Evolutionary conservation across 2,329 filamentous ascomycete species (phyloP), one percentile per base, ranked within the genome.

Genomic region (Aspergillus proliferans): DNA sequence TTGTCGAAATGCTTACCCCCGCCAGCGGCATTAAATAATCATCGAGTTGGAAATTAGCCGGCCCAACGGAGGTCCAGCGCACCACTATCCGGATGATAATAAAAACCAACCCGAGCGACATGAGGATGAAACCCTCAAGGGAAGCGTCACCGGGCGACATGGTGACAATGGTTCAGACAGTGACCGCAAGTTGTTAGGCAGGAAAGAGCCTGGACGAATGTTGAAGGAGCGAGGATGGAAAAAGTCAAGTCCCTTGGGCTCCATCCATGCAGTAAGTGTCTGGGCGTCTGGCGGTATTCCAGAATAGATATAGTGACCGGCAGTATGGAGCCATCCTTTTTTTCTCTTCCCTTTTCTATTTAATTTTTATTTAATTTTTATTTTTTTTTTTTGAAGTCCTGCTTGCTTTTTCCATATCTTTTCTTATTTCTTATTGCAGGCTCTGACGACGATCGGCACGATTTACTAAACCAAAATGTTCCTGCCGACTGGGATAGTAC

Each of bases 21-120:
- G 73, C 77, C 8, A 78, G n/a, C 38, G 75, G 64, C 61, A 81
- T 79, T 21, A 83, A 57, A 52, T 77, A 81, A 50, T 84, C 81
- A 57, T 83, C 80, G 1, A 72, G 68, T 54, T 71, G 69, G 43
- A 82, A 71, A 8, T 70, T 66, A 43, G 61, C 60, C 46, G 73
- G 63, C 19, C 79, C 78, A 2, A 75, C 72, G 6, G 54, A 41
- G 22, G 47, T 68, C 51, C 76, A 64, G 12, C 80, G 71, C 14
- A 76, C 70, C 50, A 72, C 76, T 1, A 72, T 70, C 21, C 80
- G 71, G 10, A 82, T 53, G 7, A 65, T 51, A 7, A 80, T 80
- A 38, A 79, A 58, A 33, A 71, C 42, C 6, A 77, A 55, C 1
- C 71, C 77, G 26, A 80, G 55, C 1, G 66, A 72, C n/a, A 81